phyloP scores from a whole-genome alignment of 805 yeast species.

The Ogataea degrootiae region DNA sequence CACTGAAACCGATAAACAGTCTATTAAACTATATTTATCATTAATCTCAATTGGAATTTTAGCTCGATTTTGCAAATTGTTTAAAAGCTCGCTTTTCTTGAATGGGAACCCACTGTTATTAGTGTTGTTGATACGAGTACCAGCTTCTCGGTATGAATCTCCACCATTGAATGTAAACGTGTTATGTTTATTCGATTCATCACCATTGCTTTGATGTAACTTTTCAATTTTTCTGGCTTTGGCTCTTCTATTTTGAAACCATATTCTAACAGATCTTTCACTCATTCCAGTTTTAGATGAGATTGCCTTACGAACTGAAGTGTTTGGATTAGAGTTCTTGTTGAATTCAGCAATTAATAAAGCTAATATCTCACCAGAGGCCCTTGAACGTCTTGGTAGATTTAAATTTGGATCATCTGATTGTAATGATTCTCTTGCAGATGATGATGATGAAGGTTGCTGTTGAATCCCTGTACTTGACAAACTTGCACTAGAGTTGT shows the following conservation, averaged over 20 bases:
- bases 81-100: not conserved
- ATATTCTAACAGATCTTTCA: conserved; percentile 83
- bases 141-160: conserved; percentile 4
- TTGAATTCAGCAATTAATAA: conserved; percentile 64
- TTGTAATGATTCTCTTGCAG: too few species aligned
- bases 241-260: conserved; percentile 90
- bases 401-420: not conserved
- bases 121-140: too few species aligned
- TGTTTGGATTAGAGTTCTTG: conserved; percentile 69
- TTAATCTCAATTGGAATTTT: conserved; percentile 50
- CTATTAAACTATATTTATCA: conserved; percentile 62
- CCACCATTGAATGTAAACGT: conserved; percentile 6
- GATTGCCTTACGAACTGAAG: conserved; percentile 63
- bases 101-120: too few species aligned
- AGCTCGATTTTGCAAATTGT: conserved; percentile 15
- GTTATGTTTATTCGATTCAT: conserved; percentile 1
- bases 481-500: not conserved
- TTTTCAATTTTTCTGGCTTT: conserved; percentile 66
- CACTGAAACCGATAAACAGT: conserved; percentile 63
- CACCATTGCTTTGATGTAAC: conserved; percentile 23
- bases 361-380: conserved; percentile 66
- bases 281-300: conserved; percentile 74
- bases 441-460: not conserved
- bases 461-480: not conserved
- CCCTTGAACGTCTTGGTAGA: conserved; percentile 31